Evolutionary conservation across 495 filamentous ascomycete species (phyloP).

Genomic region (Daldinia caldariorum): DNA sequence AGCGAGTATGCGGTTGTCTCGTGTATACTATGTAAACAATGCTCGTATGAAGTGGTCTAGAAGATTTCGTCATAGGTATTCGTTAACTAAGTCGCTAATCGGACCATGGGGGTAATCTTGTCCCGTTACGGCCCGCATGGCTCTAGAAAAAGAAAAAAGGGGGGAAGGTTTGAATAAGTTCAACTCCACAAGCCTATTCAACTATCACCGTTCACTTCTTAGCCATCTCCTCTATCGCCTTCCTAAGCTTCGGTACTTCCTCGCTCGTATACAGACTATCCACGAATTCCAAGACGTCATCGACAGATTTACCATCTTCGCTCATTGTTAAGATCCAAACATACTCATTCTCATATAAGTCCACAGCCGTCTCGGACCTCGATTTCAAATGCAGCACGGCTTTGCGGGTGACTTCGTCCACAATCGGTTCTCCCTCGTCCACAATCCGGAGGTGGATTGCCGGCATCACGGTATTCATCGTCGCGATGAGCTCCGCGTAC

Average conservation of each 20-base stretch:
- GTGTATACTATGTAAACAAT: no score
- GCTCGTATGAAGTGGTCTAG: no score
- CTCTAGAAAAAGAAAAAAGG: background rate
- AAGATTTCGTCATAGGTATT: no score
- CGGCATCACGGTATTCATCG: conserved; percentile 22
- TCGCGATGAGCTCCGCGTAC: conserved; percentile 28
- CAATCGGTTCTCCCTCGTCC: conserved; percentile 28
- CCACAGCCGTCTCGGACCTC: conserved; percentile 38
- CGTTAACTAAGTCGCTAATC: no score
- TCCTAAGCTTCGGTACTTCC: conserved; percentile 15
- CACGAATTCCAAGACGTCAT: conserved; percentile 45
- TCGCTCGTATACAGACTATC: conserved; percentile 46
- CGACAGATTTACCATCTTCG: conserved; percentile 44
- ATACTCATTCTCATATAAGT: conserved; percentile 50
- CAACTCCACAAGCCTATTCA: no score
- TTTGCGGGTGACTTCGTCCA: conserved; percentile 42
- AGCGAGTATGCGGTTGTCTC: no score
- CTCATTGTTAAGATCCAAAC: conserved; percentile 46
- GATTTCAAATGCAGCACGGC: conserved; percentile 44
- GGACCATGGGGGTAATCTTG: no score
- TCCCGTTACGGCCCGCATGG: no score
- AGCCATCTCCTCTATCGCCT: conserved; percentile 7
- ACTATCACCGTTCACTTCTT: conserved; percentile 7
- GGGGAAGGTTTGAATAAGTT: no score
- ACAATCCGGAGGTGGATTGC: conserved; percentile 24